Percentiles rank a stretch among this genome's conserved stretches.
Evolutionary conservation across 495 filamentous ascomycete genomes (phyloP).

Genomic region (Podospora conica): DNA sequence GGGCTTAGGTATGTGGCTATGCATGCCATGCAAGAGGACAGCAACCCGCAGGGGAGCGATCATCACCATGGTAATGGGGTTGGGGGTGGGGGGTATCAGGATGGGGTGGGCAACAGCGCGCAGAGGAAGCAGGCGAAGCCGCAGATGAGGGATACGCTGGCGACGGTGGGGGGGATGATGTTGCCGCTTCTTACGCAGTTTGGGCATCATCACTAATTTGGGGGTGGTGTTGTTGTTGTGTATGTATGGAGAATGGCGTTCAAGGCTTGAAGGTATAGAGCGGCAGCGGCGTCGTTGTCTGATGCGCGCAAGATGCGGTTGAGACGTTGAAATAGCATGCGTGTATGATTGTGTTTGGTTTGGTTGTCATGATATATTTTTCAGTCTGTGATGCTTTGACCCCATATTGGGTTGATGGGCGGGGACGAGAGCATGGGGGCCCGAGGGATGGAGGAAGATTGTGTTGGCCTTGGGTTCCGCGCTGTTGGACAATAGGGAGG

Average conservation of each 20-base stretch:
- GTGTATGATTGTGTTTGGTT: background rate
- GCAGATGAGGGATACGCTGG: conserved; percentile 59
- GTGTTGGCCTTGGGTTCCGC: too few relatives aligned
- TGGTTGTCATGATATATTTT: background rate
- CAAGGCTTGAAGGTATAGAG: background rate
- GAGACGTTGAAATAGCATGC: background rate
- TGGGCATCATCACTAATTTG: conserved; percentile 67
- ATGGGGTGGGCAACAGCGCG: conserved; percentile 36
- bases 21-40: conserved; percentile 93
- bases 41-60: conserved; percentile 34
- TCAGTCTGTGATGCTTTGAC: too few relatives aligned
- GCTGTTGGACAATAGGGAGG: too few relatives aligned
- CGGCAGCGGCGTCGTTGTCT: background rate
- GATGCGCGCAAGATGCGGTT: background rate
- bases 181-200: conserved; percentile 84
- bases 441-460: too few relatives aligned
- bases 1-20: conserved; percentile 84
- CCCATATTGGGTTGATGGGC: too few relatives aligned
- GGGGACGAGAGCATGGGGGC: too few relatives aligned
- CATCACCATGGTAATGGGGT: conserved; percentile 48
- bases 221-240: conserved; percentile 2
- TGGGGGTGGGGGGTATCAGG: conserved; percentile 59
- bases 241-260: conserved; percentile 12
- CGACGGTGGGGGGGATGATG: conserved; percentile 82
- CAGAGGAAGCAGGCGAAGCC: conserved; percentile 46